Conservation (phyloP, 2,329 filamentous ascomycete genomes). For the Trichoderma citrinoviride region DNA sequence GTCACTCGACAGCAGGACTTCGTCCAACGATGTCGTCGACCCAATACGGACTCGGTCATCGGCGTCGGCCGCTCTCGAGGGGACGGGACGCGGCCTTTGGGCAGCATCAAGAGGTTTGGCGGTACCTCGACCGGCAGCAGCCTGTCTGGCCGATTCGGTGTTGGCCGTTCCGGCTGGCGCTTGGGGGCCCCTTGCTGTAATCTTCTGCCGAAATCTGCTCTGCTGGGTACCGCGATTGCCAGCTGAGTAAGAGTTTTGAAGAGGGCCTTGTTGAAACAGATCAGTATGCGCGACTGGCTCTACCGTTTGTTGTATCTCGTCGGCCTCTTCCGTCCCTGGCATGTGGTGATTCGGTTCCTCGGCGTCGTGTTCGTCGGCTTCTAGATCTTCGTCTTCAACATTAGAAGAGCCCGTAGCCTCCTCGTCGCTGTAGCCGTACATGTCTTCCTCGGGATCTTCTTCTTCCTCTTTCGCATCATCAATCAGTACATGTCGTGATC, state of each 20-base stretch:
- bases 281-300: slow-evolving; percentile 47
- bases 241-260: slow-evolving; percentile 51
- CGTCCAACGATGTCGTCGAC: slow-evolving; percentile 35
- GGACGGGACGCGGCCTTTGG: not conserved
- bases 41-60: slow-evolving; percentile 29
- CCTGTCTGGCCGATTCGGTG: slow-evolving; percentile 21
- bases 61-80: not conserved
- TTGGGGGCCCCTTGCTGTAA: slow-evolving; percentile 48
- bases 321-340: not conserved
- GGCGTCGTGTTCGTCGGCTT: slow-evolving; percentile 43
- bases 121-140: not conserved
- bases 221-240: slow-evolving; percentile 44
- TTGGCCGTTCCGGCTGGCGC: slow-evolving; percentile 35
- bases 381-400: slow-evolving; percentile 41
- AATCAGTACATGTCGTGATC: slow-evolving; percentile 16
- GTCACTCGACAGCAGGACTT: slow-evolving; percentile 32
- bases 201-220: slow-evolving; percentile 34
- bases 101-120: not conserved
- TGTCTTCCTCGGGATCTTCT: slow-evolving; percentile 22
- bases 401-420: slow-evolving; percentile 45
- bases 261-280: slow-evolving; percentile 49
- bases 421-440: slow-evolving; percentile 33
- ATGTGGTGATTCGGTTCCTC: not conserved
- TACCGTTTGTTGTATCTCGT: slow-evolving; percentile 28
- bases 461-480: slow-evolving; percentile 20